Evolutionary conservation across 148 eudicot species (phyloP).

Genomic region (Linanthus parryae): DNA sequence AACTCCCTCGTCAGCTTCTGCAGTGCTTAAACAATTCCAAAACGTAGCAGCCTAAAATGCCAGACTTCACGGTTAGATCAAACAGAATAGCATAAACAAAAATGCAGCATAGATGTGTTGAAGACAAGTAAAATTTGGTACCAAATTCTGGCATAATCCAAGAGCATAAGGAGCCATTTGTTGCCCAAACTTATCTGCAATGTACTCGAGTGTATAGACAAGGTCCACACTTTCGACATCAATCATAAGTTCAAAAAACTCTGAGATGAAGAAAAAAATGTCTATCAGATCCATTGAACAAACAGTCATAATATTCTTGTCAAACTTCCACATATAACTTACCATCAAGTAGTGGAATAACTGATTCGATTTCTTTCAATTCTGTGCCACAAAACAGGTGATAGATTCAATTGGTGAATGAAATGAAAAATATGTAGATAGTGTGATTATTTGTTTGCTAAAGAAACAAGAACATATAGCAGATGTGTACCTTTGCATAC

Average conservation of each 20-base stretch:
- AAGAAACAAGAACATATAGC: neutral
- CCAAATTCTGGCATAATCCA: conserved; percentile 99
- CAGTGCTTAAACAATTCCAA: conserved; percentile 90
- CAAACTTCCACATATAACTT: conserved; percentile 12
- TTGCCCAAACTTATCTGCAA: conserved; percentile 98
- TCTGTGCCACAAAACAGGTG: conserved; percentile 40
- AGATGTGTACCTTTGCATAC: conserved; percentile 70
- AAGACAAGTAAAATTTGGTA: conserved; percentile 15
- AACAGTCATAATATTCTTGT: neutral
- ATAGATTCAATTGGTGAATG: neutral
- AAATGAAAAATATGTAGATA: no score
- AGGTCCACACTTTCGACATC: conserved; percentile 99
- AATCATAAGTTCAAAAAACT: conserved; percentile 95
- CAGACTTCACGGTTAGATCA: neutral
- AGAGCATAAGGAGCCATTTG: conserved; percentile 99
- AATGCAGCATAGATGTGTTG: conserved; percentile 1
- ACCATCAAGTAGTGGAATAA: conserved; percentile 97
- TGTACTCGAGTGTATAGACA: conserved; percentile 95
- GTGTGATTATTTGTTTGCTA: no score
- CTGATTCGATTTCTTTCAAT: conserved; percentile 84
- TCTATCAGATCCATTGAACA: neutral
- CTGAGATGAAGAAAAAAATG: conserved; percentile 22
- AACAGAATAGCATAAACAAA: neutral
- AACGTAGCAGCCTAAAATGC: conserved; percentile 81
- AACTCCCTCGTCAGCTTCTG: conserved; percentile 90